Evolutionary conservation across 108 stramenopile genomes (phyloP).

Genomic region (Cyclotella cryptica): DNA sequence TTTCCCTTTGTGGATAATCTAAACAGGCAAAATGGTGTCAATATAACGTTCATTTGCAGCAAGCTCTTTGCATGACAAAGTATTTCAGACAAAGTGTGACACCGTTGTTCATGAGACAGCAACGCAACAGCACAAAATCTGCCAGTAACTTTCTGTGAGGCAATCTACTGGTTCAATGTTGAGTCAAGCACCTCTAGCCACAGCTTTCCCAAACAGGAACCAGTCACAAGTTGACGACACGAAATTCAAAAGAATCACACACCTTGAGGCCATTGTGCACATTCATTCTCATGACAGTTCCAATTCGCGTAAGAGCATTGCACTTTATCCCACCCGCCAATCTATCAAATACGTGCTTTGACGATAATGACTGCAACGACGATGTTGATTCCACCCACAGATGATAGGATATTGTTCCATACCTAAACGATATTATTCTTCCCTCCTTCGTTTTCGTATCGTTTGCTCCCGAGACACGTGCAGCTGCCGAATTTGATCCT

Average conservation of each 20-base stretch:
- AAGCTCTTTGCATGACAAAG: no score
- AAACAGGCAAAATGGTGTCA: not conserved
- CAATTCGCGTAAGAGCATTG: conserved; percentile 40
- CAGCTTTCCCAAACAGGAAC: no score
- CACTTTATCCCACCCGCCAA: not conserved
- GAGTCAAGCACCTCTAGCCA: no score
- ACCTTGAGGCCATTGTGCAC: conserved; percentile 38
- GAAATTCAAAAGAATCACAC: not conserved
- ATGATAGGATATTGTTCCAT: conserved; percentile 36
- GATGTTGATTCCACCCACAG: conserved; percentile 21
- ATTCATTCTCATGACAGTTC: conserved; percentile 31
- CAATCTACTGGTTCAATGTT: no score
- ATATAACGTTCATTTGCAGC: not conserved
- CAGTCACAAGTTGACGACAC: no score
- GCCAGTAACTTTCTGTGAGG: no score
- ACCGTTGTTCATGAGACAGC: no score
- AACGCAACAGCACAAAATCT: no score
- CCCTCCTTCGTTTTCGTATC: not conserved
- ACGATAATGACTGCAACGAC: conserved; percentile 8
- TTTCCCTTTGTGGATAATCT: conserved; percentile 52
- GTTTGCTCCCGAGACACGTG: not conserved
- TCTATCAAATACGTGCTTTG: not conserved
- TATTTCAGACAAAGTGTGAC: no score
- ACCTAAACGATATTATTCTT: conserved; percentile 38
- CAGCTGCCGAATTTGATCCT: not conserved